These are phyloP conservation scores for Alternaria consortialis DNA, from an alignment of 2,329 filamentous ascomycete genomes.

Conservation along the genomic window DNA sequence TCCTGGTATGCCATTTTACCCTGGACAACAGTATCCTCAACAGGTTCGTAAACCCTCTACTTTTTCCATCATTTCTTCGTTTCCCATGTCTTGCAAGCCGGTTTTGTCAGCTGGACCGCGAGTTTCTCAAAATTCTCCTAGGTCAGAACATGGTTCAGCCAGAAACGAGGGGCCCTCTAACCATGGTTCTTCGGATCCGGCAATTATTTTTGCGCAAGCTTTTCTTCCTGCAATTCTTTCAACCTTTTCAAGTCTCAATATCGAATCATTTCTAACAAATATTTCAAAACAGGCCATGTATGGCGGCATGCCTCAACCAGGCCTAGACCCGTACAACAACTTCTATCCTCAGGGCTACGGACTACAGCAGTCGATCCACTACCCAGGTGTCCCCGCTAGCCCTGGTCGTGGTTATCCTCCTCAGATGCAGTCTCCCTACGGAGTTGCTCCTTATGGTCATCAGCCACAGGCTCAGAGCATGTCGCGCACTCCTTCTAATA, in stretches of 20 bases:
- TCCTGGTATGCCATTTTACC: conserved; percentile 71
- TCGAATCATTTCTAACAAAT: conserved; percentile 75
- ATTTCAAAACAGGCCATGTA: conserved; percentile 71
- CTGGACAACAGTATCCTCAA: conserved; percentile 65
- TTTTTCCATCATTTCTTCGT: conserved; percentile 40
- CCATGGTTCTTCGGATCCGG: conserved; percentile 27
- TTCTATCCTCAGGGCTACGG: conserved; percentile 62
- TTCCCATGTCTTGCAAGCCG: conserved; percentile 33
- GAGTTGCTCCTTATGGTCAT: conserved; percentile 62
- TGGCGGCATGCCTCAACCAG: conserved; percentile 61
- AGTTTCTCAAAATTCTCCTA: conserved; percentile 21
- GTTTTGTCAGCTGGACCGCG: conserved; percentile 23
- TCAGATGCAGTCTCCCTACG: conserved; percentile 54
- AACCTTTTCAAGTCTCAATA: conserved; percentile 70
- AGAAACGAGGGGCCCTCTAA: conserved; percentile 25
- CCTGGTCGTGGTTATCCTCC: conserved; percentile 59
- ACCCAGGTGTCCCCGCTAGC: conserved; percentile 54
- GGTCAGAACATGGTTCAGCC: conserved; percentile 21
- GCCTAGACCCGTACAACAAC: conserved; percentile 52
- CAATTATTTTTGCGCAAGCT: conserved; percentile 34
- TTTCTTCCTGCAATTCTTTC: background rate
- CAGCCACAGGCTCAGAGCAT: conserved; percentile 66
- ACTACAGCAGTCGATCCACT: conserved; percentile 56
- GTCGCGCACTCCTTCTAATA: conserved; percentile 71
- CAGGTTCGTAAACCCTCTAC: conserved; percentile 66